Conservation (phyloP, 2,329 filamentous ascomycete species). For the Colletotrichum limetticola region DNA sequence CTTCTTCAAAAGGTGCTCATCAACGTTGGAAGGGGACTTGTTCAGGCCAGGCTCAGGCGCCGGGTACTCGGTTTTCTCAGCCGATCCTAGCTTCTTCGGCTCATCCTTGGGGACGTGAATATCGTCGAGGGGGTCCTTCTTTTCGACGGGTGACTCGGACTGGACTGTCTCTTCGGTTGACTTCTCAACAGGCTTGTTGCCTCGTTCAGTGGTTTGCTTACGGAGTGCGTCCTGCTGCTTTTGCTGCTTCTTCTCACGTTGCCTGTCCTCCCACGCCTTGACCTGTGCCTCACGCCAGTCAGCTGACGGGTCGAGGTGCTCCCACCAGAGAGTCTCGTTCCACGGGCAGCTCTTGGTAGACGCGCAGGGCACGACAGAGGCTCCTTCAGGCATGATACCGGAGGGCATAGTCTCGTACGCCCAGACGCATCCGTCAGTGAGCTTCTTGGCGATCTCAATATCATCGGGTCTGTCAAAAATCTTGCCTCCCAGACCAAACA, state of each 20-base stretch:
- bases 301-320: conserved; percentile 58
- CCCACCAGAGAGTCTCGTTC: conserved; percentile 62
- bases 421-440: conserved; percentile 78
- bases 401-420: conserved; percentile 69
- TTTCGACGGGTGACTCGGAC: not conserved
- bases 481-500: conserved; percentile 74
- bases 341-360: conserved; percentile 60
- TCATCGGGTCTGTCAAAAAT: conserved; percentile 69
- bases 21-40: conserved; percentile 26
- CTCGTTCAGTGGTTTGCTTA: conserved; percentile 28
- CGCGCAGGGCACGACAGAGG: conserved; percentile 60
- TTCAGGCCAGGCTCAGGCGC: conserved; percentile 28
- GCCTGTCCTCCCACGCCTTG: conserved; percentile 55
- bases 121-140: conserved; percentile 24
- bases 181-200: not conserved
- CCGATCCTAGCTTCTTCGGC: conserved; percentile 16
- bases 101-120: conserved; percentile 28
- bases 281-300: conserved; percentile 55
- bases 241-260: conserved; percentile 46
- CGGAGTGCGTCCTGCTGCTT: conserved; percentile 41
- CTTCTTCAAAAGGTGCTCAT: conserved; percentile 32
- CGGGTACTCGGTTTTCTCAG: conserved; percentile 34
- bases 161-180: not conserved
- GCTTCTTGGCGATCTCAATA: conserved; percentile 69
- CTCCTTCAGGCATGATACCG: conserved; percentile 74